Base-by-base conservation (phyloP, 75 land plant genomes). In the Gnetum montanum region DNA sequence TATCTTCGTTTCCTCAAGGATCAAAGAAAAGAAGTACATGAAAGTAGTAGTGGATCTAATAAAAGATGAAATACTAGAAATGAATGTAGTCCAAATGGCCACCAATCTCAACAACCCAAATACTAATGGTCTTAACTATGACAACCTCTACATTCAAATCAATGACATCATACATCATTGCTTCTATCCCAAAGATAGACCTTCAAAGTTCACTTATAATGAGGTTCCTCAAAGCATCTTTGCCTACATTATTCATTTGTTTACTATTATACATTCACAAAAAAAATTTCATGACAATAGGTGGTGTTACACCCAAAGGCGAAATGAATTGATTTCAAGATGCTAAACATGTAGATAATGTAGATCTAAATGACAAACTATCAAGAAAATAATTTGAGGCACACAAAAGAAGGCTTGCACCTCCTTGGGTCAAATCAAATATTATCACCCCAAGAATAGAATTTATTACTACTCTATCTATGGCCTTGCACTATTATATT, bases 371-470 rank as follows among this genome's bases (percentile, higher is more conserved):
- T 65, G 96, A 90, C 54, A 82, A 74, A 54, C 66, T 78, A 26
- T 35, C 85, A 24, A 69, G 96, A 6, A 57, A 43, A 43, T 83
- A 90, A 43, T 85, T 82, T 69, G 86, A 85, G 53, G 68, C 57
- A 31, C 90, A 90, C 46, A 90, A 90, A 3, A 63, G 80, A 57
- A 74, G 72, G 6, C 62, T 90, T 57, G 76, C 86, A 25, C 77
- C 86, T 7, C 85, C 67, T 75, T 20, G 86, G 85, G 59, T 57
- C 76, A 43, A 90, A 67, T 82, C 86, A 12, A 90, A 90, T 76
- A 81, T 90, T 10, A 90, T 85, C 29, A 90, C 90, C 8, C 96
- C 96, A 33, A 90, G 96, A 49, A 90, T 90, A 43, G 64, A 69
- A 44, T 90, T 90, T 59, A 90, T 90, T 90, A 86, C 57, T 19